These are phyloP conservation scores for Aspergillus sp. DNA, from an alignment of 2,329 filamentous ascomycete species.

Conservation along the genomic window DNA sequence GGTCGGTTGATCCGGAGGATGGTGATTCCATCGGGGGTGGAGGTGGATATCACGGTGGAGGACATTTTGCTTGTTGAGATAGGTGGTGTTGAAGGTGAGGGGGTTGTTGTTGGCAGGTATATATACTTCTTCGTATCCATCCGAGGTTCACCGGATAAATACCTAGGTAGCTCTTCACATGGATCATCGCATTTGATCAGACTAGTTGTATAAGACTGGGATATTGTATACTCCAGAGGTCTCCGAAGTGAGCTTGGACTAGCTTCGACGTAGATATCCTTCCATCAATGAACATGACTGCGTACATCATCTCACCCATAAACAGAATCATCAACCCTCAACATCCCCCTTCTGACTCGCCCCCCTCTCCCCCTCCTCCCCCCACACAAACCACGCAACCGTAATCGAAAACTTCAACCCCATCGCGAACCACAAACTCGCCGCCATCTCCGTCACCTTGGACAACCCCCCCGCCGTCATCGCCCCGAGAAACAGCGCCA, in stretches of 20 bases:
- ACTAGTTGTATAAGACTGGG: no score
- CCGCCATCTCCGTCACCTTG: conserved; percentile 33
- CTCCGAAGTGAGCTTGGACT: no score
- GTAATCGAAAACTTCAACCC: conserved; percentile 36
- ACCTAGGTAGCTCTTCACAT: no score
- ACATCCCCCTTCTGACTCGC: conserved; percentile 8
- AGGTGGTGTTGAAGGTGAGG: neutral
- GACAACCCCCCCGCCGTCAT: conserved; percentile 42
- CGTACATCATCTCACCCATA: neutral
- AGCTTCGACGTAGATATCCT: no score
- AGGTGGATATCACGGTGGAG: neutral
- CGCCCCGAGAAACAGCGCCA: conserved; percentile 40
- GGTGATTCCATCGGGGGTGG: conserved; percentile 46
- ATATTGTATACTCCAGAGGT: no score
- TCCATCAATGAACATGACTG: neutral
- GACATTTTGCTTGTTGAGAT: neutral
- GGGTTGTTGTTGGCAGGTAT: no score
- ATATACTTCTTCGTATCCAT: neutral
- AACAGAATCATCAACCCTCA: conserved; percentile 7
- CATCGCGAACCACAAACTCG: conserved; percentile 42
- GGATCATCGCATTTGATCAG: no score
- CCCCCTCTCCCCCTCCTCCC: conserved; percentile 9
- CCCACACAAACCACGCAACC: conserved; percentile 39
- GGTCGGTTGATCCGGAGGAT: conserved; percentile 57
- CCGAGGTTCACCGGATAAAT: no score